Conservation (phyloP, 768 basidiomycete species). For the Tricholoma terreum region DNA sequence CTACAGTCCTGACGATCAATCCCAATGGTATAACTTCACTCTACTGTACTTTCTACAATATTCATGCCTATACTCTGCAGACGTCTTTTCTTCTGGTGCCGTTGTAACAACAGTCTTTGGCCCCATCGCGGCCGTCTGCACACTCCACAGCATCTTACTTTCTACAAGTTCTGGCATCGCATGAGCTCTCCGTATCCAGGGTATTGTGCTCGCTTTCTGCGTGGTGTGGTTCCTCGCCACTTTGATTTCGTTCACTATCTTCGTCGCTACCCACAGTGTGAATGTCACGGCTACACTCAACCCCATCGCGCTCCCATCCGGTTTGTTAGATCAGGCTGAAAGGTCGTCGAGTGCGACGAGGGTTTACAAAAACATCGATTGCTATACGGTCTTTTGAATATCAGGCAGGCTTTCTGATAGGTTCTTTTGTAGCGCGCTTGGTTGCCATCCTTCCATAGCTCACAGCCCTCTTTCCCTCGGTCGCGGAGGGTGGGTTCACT, state of each 20-base stretch:
- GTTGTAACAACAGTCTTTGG: constrained; percentile 34
- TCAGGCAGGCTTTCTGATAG: background rate
- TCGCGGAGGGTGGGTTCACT: constrained; percentile 32
- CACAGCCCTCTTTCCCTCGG: constrained; percentile 37
- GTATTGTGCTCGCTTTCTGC: constrained; percentile 37
- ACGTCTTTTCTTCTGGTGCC: constrained; percentile 36
- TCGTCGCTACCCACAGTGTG: constrained; percentile 41
- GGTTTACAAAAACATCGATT: constrained; percentile 43
- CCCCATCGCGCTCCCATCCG: constrained; percentile 31
- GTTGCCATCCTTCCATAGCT: constrained; percentile 55
- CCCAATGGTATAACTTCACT: constrained; percentile 26
- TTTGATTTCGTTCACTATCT: constrained; percentile 16
- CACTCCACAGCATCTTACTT: constrained; percentile 18
- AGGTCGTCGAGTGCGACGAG: constrained; percentile 35
- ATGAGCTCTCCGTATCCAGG: constrained; percentile 32
- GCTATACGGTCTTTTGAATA: constrained; percentile 34
- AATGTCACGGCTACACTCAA: constrained; percentile 42
- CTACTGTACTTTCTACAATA: background rate
- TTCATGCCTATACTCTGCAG: constrained; percentile 19
- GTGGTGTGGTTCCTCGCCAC: constrained; percentile 43
- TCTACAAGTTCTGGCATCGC: constrained; percentile 14
- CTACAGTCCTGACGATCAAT: constrained; percentile 35
- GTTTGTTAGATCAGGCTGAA: constrained; percentile 35
- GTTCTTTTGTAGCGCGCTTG: constrained; percentile 38
- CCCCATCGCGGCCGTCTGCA: constrained; percentile 29